Evolutionary conservation across 1,284 basidiomycete genomes (phyloP).

Genomic region (Apiotrichum gracile): DNA sequence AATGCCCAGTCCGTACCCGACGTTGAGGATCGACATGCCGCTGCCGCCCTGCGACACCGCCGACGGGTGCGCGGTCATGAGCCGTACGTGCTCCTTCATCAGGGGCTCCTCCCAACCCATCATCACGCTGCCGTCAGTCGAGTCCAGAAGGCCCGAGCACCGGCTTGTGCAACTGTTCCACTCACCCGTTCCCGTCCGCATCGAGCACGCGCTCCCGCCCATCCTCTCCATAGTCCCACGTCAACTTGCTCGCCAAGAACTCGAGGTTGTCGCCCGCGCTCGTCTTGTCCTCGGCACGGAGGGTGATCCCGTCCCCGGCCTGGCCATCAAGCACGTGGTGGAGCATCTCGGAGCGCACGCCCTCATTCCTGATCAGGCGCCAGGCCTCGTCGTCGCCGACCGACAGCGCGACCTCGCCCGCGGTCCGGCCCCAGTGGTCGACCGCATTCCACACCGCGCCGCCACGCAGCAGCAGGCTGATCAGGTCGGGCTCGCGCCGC

Average conservation of each 20-base stretch:
- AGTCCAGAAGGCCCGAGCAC: conserved; percentile 10
- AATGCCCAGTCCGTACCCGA: conserved; percentile 93
- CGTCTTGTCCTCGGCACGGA: conserved; percentile 55
- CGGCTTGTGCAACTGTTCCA: conserved; percentile 35
- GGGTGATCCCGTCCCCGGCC: conserved; percentile 24
- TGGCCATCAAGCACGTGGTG: conserved; percentile 34
- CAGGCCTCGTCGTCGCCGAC: conserved; percentile 72
- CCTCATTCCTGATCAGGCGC: conserved; percentile 71
- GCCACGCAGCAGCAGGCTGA: conserved; percentile 63
- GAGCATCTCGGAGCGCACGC: conserved; percentile 60
- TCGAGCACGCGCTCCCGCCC: conserved; percentile 62
- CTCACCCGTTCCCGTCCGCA: conserved; percentile 61
- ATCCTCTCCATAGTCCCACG: conserved; percentile 63
- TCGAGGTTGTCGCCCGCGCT: conserved; percentile 66
- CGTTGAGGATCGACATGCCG: conserved; percentile 70
- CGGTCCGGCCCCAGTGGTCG: conserved; percentile 70
- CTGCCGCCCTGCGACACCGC: conserved; percentile 32
- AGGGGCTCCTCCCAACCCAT: conserved; percentile 90
- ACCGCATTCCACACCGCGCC: conserved; percentile 92
- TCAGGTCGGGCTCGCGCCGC: conserved; percentile 58
- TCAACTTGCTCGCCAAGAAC: conserved; percentile 68
- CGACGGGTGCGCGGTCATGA: conserved; percentile 57
- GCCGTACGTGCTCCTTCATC: conserved; percentile 51
- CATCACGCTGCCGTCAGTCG: conserved; percentile 59
- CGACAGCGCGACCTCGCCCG: conserved; percentile 81